A percentile compares a stretch with the other conserved stretches of the same genome.
These are phyloP conservation scores for Cladosporium sp. DNA, from an alignment of 2,329 filamentous ascomycete species.

Conservation along the genomic window DNA sequence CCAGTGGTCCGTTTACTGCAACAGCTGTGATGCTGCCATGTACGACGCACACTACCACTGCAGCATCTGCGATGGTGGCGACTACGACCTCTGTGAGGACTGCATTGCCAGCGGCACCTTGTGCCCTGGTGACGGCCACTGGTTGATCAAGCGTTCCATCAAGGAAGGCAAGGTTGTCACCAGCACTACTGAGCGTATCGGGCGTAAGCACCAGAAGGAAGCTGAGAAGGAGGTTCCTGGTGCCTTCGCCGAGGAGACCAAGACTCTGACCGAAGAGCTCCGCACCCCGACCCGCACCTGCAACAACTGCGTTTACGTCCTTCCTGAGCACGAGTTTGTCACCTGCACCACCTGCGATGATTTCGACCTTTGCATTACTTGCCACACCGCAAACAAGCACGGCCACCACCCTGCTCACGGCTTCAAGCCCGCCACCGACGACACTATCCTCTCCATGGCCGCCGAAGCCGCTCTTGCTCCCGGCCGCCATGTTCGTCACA, in stretches of 20 bases:
- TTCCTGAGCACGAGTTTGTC: conserved; percentile 74
- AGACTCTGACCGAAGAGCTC: conserved; percentile 33
- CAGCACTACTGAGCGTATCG: conserved; percentile 79
- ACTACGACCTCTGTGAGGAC: conserved; percentile 84
- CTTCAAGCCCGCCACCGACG: conserved; percentile 66
- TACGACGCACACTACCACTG: conserved; percentile 89
- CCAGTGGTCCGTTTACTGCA: conserved; percentile 87
- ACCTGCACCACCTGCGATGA: conserved; percentile 83
- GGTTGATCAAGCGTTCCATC: conserved; percentile 89
- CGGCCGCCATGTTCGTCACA: conserved; percentile 77
- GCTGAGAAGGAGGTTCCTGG: conserved; percentile 40
- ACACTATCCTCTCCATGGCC: conserved; percentile 56
- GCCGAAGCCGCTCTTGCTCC: conserved; percentile 67
- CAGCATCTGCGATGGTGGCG: conserved; percentile 84
- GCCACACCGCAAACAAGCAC: conserved; percentile 71
- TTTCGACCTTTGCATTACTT: conserved; percentile 84
- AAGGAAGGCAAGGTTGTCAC: conserved; percentile 73
- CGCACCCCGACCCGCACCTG: conserved; percentile 61
- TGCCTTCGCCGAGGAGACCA: conserved; percentile 42
- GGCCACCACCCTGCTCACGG: conserved; percentile 87
- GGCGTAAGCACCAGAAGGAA: conserved; percentile 50
- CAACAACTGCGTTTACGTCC: conserved; percentile 61
- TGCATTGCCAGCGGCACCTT: conserved; percentile 74
- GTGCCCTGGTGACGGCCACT: conserved; percentile 77
- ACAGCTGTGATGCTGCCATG: conserved; percentile 76